phyloP scores from a whole-genome alignment of 2,329 filamentous ascomycete species.

The Colletotrichum horii region DNA sequence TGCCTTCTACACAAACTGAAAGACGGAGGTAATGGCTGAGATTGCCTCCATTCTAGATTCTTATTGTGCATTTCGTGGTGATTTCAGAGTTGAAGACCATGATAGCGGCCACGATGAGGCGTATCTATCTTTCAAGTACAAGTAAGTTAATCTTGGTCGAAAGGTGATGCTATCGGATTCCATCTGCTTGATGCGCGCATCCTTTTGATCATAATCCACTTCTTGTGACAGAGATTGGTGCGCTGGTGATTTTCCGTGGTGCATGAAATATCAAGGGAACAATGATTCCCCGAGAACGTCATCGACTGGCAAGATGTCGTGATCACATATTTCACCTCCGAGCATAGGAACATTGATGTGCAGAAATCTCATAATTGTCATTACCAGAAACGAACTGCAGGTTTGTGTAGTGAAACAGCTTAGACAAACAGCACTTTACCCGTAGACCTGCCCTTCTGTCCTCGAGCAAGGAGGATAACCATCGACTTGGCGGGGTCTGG shows the following conservation, averaged over 20 bases:
- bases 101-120: background rate
- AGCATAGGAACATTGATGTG: background rate
- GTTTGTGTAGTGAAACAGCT: background rate
- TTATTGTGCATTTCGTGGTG: accelerated
- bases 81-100: background rate
- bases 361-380: background rate
- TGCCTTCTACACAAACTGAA: background rate
- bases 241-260: background rate
- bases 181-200: background rate
- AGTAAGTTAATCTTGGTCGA: background rate
- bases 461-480: background rate
- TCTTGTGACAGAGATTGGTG: background rate
- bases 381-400: accelerated
- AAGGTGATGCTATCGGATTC: background rate
- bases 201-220: background rate
- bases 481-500: background rate
- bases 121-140: background rate
- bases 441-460: background rate
- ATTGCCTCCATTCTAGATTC: accelerated
- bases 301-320: background rate
- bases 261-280: background rate
- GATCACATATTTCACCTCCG: background rate
- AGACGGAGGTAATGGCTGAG: background rate
- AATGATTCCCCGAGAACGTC: background rate
- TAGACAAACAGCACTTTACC: background rate